Evolutionary conservation across 306 rosid species (phyloP), one percentile per base, ranked within the genome.

Genomic region (Cotoneaster glaucophyllus): DNA sequence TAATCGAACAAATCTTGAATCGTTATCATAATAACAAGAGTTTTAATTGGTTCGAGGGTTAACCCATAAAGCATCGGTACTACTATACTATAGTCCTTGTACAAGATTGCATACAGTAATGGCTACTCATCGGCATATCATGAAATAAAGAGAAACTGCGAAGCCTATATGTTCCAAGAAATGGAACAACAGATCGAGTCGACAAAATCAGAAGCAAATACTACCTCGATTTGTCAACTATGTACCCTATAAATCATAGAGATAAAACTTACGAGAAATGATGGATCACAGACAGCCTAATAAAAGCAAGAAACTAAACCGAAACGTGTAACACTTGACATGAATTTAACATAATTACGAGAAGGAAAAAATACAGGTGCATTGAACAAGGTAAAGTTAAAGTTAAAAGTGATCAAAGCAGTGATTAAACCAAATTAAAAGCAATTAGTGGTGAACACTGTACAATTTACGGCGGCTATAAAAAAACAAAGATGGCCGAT

Each of bases 391-490:
- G 26, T 25, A 25, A 25, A 25, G 67, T 50, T 64, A 70, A 66
- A 75, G 75, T 62, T 72, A 62, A 24, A 34, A 68, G 58, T 75
- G 29, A 76, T 15, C 70, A 66, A 75, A 70, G 63, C 56, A 61
- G 63, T 6, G 69, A 67, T 25, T 13, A 44, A 31, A 62, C 17
- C 79, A 68, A 48, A 39, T 19, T 69, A 69, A 80, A 71, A 56
- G 67, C 67, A 15, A 82, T 67, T 74, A 56, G 73, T 57, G 73
- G 74, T n/a, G 44, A 66, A 73, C 6, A 62, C 64, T 50, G 82
- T 54, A 70, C 70, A 67, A 52, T 62, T 12, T 8, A 7, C 21
- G 62, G 71, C 54, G 24, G 19, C 61, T 32, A 53, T 5, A 32
- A 17, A 69, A 69, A 63, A 45, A 50, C 63, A 61, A 75, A 24